Percentiles rank a stretch among this genome's conserved stretches.
phyloP scores from a whole-genome alignment of 1,284 basidiomycete genomes.

The Sporisorium sorghi region DNA sequence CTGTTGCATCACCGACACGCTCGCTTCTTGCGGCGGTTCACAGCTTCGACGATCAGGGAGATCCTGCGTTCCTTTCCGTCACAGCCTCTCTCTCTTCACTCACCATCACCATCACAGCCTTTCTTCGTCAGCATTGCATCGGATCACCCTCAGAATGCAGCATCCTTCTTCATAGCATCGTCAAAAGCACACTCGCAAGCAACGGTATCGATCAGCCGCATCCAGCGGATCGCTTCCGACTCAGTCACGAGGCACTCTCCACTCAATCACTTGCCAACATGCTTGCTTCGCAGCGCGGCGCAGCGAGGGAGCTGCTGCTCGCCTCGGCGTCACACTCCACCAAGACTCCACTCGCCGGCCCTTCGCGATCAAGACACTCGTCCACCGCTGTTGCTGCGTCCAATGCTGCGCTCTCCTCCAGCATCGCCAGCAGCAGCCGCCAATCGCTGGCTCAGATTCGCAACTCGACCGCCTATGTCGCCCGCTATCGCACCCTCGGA shows the following conservation, averaged over 20 bases:
- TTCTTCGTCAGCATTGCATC: not conserved
- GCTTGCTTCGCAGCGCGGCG: constrained; percentile 30
- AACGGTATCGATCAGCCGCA: not conserved
- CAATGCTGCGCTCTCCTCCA: constrained; percentile 5
- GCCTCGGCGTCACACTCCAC: constrained; percentile 16
- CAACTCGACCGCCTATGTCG: constrained; percentile 44
- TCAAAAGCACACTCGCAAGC: not conserved
- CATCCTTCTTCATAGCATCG: constrained; percentile 13
- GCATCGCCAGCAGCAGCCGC: constrained; percentile 16
- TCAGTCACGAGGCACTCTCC: not conserved
- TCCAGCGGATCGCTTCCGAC: not conserved
- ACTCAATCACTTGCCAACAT: not conserved
- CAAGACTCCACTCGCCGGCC: constrained; percentile 19
- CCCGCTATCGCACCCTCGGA: constrained; percentile 44
- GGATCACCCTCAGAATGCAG: constrained; percentile 14
- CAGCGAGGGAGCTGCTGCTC: constrained; percentile 41
- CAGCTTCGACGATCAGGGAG: constrained; percentile 1
- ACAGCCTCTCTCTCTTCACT: not conserved
- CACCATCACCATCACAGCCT: not conserved
- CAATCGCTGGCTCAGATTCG: constrained; percentile 44
- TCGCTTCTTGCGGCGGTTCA: not conserved
- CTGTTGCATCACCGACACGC: not conserved
- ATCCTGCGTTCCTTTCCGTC: not conserved
- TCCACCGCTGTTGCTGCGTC: constrained; percentile 35
- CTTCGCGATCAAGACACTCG: constrained; percentile 33